Percentiles rank a stretch among this genome's conserved stretches.
Evolutionary conservation across 768 basidiomycete species (phyloP).

Genomic region (Crepidotus variabilis): DNA sequence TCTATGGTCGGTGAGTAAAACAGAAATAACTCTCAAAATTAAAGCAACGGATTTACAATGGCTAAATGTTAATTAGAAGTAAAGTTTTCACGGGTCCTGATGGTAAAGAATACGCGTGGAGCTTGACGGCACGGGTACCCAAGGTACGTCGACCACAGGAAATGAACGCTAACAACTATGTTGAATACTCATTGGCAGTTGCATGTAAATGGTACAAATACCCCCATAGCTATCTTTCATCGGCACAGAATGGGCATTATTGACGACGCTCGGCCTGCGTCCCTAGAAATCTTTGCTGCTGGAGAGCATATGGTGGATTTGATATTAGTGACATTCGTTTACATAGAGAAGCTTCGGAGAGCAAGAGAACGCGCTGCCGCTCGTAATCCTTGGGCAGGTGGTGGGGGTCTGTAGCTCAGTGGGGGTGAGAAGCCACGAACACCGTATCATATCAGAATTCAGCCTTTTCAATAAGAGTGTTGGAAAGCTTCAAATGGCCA

Average conservation of each 20-base stretch:
- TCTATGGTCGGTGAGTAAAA: constrained; percentile 11
- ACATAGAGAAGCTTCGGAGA: constrained; percentile 15
- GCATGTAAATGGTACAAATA: constrained; percentile 9
- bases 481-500: no score
- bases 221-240: constrained; percentile 12
- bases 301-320: constrained; percentile 17
- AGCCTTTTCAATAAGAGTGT: no score
- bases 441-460: no score
- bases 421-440: no score
- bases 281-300: constrained; percentile 15
- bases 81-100: constrained; percentile 7
- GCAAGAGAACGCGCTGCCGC: constrained; percentile 14
- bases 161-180: neutral
- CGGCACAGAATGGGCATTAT: neutral
- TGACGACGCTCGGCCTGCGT: constrained; percentile 7
- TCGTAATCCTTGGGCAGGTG: neutral
- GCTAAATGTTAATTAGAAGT: neutral
- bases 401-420: neutral
- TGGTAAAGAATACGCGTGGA: constrained; percentile 7
- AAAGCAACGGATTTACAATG: neutral
- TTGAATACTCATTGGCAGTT: neutral
- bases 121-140: neutral
- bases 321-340: constrained; percentile 20
- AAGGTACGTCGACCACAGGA: constrained; percentile 2
- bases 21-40: neutral